A percentile compares a stretch with the other conserved stretches of the same genome.
Conservation (phyloP, 306 rosid species). For the Quercus glauca region DNA sequence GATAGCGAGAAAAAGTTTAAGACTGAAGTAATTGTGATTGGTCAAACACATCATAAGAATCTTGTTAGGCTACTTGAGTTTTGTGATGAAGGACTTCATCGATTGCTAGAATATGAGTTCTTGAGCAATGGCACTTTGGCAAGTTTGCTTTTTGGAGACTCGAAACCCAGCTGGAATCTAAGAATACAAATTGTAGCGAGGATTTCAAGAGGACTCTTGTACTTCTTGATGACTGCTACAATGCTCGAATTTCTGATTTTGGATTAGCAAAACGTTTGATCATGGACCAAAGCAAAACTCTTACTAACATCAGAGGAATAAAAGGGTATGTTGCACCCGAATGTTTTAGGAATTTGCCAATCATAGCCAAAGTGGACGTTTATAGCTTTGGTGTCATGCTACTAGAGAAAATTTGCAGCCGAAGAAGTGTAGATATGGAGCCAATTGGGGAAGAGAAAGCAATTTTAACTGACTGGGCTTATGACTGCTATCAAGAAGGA, state of each 20-base stretch:
- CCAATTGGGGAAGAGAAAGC: too few relatives aligned
- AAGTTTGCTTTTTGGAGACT: background rate
- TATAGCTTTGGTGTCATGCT: conserved; percentile 29
- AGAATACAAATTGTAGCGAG: conserved; percentile 22
- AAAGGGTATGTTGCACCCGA: too few relatives aligned
- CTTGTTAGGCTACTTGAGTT: conserved; percentile 19
- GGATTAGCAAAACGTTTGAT: too few relatives aligned
- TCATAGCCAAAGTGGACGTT: conserved; percentile 23
- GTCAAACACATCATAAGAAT: conserved; percentile 21
- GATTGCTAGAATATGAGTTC: background rate
- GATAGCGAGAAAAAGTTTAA: conserved; percentile 20
- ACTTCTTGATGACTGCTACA: background rate
- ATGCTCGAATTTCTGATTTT: too few relatives aligned
- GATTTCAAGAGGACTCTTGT: conserved; percentile 23
- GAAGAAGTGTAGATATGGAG: too few relatives aligned
- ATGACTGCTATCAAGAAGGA: too few relatives aligned
- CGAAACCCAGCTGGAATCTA: conserved; percentile 3
- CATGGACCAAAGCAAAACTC: too few relatives aligned
- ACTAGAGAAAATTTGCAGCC: background rate
- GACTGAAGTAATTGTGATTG: conserved; percentile 12
- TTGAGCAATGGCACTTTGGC: too few relatives aligned
- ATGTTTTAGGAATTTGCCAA: conserved; percentile 19
- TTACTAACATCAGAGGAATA: too few relatives aligned
- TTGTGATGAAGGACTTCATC: conserved; percentile 10
- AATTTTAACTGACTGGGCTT: too few relatives aligned